phyloP scores from a whole-genome alignment of 495 filamentous ascomycete genomes.

The Aspergillus campestris region DNA sequence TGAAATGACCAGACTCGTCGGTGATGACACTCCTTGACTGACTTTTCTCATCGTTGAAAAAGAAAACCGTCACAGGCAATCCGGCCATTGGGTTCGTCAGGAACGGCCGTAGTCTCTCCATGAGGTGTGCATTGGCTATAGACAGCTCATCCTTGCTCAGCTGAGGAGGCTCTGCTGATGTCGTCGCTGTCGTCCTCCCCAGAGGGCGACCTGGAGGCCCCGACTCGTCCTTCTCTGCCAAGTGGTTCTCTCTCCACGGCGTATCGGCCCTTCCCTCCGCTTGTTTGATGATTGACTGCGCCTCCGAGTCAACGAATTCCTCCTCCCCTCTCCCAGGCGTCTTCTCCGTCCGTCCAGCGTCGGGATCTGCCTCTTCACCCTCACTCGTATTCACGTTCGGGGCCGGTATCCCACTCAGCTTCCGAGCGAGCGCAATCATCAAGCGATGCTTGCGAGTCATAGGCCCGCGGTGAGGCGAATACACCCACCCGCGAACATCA shows the following conservation, averaged over 20 bases:
- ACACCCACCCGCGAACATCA: slow-evolving; percentile 92
- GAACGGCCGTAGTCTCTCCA: slow-evolving; percentile 82
- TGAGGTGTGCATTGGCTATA: slow-evolving; percentile 74
- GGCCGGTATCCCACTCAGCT: slow-evolving; percentile 75
- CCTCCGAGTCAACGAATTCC: slow-evolving; percentile 60
- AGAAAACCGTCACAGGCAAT: slow-evolving; percentile 77
- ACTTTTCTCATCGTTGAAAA: slow-evolving; percentile 74
- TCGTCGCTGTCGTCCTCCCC: slow-evolving; percentile 8
- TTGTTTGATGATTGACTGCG: slow-evolving; percentile 59
- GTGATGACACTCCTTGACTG: slow-evolving; percentile 73
- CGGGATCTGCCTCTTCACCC: slow-evolving; percentile 15
- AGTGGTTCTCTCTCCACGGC: slow-evolving; percentile 44
- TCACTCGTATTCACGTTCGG: slow-evolving; percentile 34
- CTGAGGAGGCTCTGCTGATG: slow-evolving; percentile 42
- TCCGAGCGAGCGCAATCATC: slow-evolving; percentile 71
- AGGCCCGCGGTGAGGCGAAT: slow-evolving; percentile 74
- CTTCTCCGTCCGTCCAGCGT: slow-evolving; percentile 5
- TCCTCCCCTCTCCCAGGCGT: slow-evolving; percentile 37
- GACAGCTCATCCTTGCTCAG: slow-evolving; percentile 65
- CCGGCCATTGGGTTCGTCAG: slow-evolving; percentile 68
- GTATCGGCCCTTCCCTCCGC: slow-evolving; percentile 63
- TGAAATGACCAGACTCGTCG: slow-evolving; percentile 82
- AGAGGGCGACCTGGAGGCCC: background rate
- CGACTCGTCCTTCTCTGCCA: slow-evolving; percentile 8
- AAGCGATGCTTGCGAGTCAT: slow-evolving; percentile 82